Conservation (phyloP, 2,329 filamentous ascomycete species). For the Colletotrichum viniferum region DNA sequence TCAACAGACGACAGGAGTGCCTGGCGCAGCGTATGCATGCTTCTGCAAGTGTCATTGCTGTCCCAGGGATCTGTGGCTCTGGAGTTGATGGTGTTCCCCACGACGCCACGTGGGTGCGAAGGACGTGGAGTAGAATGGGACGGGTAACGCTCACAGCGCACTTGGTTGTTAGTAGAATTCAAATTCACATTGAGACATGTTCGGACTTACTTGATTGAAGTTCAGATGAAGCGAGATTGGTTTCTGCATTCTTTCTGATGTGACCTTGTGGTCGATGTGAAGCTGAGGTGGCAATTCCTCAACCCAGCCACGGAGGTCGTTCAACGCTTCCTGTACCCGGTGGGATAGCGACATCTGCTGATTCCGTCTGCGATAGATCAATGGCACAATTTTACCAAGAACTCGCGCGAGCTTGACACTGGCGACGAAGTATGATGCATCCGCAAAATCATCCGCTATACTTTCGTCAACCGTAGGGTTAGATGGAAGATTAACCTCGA, state of each 20-base stretch:
- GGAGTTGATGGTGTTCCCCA: constrained; percentile 20
- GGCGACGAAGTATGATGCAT: constrained; percentile 35
- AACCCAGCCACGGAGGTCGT: constrained; percentile 33
- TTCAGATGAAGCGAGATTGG: constrained; percentile 36
- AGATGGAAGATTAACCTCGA: constrained; percentile 46
- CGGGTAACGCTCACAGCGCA: constrained; percentile 37
- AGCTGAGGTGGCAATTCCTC: constrained; percentile 33
- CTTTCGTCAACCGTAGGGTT: constrained; percentile 31
- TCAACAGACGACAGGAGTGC: constrained; percentile 46
- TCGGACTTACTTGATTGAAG: constrained; percentile 27
- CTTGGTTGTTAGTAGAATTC: constrained; percentile 14
- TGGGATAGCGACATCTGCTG: constrained; percentile 34
- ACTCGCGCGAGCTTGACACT: constrained; percentile 42
- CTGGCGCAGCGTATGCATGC: constrained; percentile 49
- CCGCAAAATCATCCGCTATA: constrained; percentile 32
- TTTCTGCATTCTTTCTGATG: constrained; percentile 26
- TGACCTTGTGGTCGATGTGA: constrained; percentile 27
- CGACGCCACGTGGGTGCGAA: constrained; percentile 31
- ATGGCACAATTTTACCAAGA: constrained; percentile 29
- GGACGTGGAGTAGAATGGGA: constrained; percentile 37
- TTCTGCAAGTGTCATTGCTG: constrained; percentile 42
- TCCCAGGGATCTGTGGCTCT: constrained; percentile 30
- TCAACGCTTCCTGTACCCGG: constrained; percentile 34
- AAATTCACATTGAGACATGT: accelerated
- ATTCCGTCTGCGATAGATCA: constrained; percentile 33